Conservation (phyloP, 306 rosid genomes). For the Quercus cerris region DNA sequence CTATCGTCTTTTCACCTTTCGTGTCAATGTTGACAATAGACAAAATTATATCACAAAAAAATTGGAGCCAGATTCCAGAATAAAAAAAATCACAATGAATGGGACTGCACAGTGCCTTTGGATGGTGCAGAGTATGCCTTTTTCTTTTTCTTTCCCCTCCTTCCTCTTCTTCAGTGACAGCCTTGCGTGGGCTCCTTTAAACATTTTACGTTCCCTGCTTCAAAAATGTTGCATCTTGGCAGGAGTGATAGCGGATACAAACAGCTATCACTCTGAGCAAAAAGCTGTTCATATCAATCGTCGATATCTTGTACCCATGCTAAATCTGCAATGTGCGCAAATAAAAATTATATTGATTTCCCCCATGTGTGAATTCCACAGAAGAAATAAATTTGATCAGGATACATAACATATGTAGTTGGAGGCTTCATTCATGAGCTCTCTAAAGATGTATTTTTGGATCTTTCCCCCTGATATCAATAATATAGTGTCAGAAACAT, state of each 20-base stretch:
- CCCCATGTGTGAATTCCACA: neutral
- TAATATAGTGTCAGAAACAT: no score
- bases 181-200: conserved; percentile 25
- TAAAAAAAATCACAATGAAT: conserved; percentile 24
- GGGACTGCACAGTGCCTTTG: conserved; percentile 49
- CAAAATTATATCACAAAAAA: conserved; percentile 47
- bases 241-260: conserved; percentile 20
- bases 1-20: conserved; percentile 28
- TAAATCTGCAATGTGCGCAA: conserved; percentile 50
- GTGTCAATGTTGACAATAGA: conserved; percentile 46
- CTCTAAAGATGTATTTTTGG: neutral
- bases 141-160: neutral
- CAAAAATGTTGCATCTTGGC: conserved; percentile 22
- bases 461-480: no score
- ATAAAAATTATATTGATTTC: conserved; percentile 19
- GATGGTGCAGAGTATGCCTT: conserved; percentile 35
- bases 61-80: conserved; percentile 24
- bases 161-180: conserved; percentile 26
- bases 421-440: neutral
- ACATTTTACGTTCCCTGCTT: conserved; percentile 18
- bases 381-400: conserved; percentile 1
- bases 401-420: neutral
- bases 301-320: conserved; percentile 94
- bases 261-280: conserved; percentile 14
- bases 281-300: conserved; percentile 37